Base-by-base conservation (phyloP, 164 flowering plant species). In the Paratinospora sagittata region DNA sequence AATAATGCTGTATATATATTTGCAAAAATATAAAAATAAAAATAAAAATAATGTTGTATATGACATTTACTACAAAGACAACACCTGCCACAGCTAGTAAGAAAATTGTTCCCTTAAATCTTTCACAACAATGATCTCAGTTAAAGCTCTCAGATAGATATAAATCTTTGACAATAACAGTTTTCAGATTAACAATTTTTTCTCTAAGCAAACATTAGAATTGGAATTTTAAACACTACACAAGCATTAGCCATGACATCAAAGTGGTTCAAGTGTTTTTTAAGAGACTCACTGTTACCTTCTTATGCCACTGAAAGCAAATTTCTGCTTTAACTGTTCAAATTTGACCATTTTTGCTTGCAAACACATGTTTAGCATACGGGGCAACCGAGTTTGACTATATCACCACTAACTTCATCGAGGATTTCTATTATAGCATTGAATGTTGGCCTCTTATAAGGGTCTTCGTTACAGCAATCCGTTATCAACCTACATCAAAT, bases 401-500 rank as follows among this genome's bases (percentile, higher is more conserved):
- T 49, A 27, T 27, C 17, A 14, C 9, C n/a, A 19, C 27, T 14
- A 33, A 52, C 71, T 68, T 55, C 63, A 16, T 68, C 39, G 3
- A 67, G 70, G 21, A 47, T 47, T 27, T 67, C 36, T 9, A 67
- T 67, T 13, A 67, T 36, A 45, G 60, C 23, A 16, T 34, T 26
- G 27, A 67, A 47, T 67, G 70, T 26, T 14, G 70, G 70, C 36
- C 70, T 47, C 36, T 47, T 67, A 45, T 33, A 26, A 17, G 60
- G 61, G 21, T 67, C 37, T 47, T n/a, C 17, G 23, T 67, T n/a
- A 16, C 45, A 27, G 61, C 71, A 49, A 24, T 68, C 26, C 45
- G 21, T 52, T 68, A 52, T 68, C 63, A 68, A 47, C 63, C 71
- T 68, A 26, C 71, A 68, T 16, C 7, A 52, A 52, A 10, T 68